phyloP scores from a whole-genome alignment of 2,329 filamentous ascomycete species.

The Claviceps sp. region DNA sequence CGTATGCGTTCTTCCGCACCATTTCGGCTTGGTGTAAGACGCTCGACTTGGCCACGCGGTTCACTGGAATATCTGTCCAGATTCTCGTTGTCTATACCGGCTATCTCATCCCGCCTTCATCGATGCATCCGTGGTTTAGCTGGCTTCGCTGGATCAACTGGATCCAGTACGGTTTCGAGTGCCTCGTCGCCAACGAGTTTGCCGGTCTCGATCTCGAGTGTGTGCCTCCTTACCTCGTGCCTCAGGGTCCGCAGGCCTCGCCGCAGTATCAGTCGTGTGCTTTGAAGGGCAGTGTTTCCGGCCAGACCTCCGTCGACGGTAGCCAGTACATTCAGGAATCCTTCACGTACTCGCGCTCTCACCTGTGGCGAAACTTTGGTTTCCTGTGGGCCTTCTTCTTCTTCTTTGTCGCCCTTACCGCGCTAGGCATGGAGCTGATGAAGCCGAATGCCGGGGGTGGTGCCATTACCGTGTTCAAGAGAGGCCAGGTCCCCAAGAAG shows the following conservation, averaged over 20 bases:
- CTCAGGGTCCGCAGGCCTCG: conserved; percentile 22
- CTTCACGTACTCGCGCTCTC: conserved; percentile 40
- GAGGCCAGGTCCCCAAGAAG: conserved; percentile 46
- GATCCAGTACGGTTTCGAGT: conserved; percentile 57
- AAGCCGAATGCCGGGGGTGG: conserved; percentile 48
- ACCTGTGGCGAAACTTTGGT: conserved; percentile 67
- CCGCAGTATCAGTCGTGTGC: conserved; percentile 39
- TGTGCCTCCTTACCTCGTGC: conserved; percentile 42
- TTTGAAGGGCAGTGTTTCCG: conserved; percentile 30
- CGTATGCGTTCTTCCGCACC: conserved; percentile 45
- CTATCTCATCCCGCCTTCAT: conserved; percentile 44
- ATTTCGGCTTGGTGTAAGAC: conserved; percentile 45
- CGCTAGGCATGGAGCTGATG: conserved; percentile 52
- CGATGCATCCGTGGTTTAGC: conserved; percentile 45
- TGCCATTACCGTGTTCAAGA: conserved; percentile 47
- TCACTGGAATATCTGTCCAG: conserved; percentile 43
- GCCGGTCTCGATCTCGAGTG: conserved; percentile 43
- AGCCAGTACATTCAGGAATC: conserved; percentile 38
- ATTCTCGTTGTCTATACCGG: conserved; percentile 56
- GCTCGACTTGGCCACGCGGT: conserved; percentile 48
- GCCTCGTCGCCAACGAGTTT: conserved; percentile 53
- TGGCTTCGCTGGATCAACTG: conserved; percentile 58
- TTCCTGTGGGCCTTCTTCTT: conserved; percentile 63
- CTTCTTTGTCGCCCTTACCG: conserved; percentile 60
- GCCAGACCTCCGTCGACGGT: conserved; percentile 36